A percentile compares a stretch with the other conserved stretches of the same genome.
Evolutionary conservation across 176 grass and related monocot species (phyloP).

Genomic region (Areca catechu): DNA sequence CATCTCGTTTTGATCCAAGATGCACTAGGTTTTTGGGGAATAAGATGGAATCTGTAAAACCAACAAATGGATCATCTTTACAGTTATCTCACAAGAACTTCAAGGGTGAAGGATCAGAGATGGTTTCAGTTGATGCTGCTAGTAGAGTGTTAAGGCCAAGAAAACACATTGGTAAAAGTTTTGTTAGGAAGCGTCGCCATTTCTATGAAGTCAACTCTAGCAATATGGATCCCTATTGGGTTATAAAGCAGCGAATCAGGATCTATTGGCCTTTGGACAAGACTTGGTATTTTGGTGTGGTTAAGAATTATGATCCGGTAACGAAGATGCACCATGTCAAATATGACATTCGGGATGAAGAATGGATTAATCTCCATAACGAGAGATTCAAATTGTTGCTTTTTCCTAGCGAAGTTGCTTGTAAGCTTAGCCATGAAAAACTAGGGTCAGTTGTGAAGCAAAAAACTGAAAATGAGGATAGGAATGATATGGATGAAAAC

Average conservation of each 20-base stretch:
- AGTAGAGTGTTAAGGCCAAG: conserved; percentile 38
- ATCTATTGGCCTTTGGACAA: conserved; percentile 98
- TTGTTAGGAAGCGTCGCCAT: conserved; percentile 57
- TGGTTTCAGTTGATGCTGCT: conserved; percentile 20
- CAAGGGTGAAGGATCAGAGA: conserved; percentile 26
- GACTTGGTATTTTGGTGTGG: conserved; percentile 83
- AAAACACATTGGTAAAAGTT: conserved; percentile 38
- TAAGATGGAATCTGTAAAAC: conserved; percentile 20
- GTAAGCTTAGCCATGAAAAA: conserved; percentile 35
- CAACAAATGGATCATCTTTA: conserved; percentile 19
- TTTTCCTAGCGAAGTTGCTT: conserved; percentile 64
- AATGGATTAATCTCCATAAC: conserved; percentile 94
- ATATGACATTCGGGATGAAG: conserved; percentile 93
- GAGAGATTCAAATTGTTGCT: conserved; percentile 93
- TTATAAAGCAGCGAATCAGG: conserved; percentile 80
- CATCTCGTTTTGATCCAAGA: conserved; percentile 75
- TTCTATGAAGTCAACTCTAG: conserved; percentile 70
- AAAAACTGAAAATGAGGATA: conserved; percentile 28
- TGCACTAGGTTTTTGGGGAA: conserved; percentile 30
- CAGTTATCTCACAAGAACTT: conserved; percentile 12
- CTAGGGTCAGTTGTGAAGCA: conserved; percentile 23
- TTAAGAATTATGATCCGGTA: conserved; percentile 84
- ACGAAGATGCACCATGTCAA: conserved; percentile 68
- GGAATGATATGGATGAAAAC: conserved; percentile 30
- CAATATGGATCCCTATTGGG: conserved; percentile 71